Base-by-base conservation (phyloP, 1,284 basidiomycete species). In the Boletellus sp. region DNA sequence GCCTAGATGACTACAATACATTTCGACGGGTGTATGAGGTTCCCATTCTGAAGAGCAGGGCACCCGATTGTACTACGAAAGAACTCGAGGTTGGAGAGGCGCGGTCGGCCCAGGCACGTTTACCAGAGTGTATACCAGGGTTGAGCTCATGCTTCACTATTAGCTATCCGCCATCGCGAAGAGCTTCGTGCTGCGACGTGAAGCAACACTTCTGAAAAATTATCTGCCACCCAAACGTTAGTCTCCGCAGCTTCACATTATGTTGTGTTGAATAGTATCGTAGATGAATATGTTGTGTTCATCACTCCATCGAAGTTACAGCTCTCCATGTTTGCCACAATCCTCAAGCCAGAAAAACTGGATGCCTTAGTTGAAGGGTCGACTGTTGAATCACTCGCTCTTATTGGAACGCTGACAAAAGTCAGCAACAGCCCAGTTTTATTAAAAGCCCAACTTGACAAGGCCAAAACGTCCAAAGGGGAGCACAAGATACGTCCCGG, bases 221-320 rank as follows among this genome's bases (percentile, higher is more conserved):
- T 93, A 91, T 62, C 74, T 99, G 13, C 96, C 95, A 13, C 92
- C 96, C 0, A 97, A 97, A 74, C 77, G 92, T 92, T 61, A 61
- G 85, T 53, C 40, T 22, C 26, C 28, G 32, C 30, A 16, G 33
- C 37, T 30, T 40, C 22, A 11, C 24, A 1, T 21, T 16, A 39
- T 38, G n/a, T 21, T 37, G 38, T 39, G 47, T 32, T 61, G 37
- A 56, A 42, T 32, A 19, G 26, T 8, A 47, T 38, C 32, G 26
- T 58, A 96, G 93, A 89, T 63, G 94, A 97, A 83, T 97, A 95
- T 64, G 89, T 95, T 12, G 85, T 97, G 7, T 97, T 97, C 66
- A 78, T 96, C 24, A 86, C 85, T 3, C 93, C 95, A 0, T 92
- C 93, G 1, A 54, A 72, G 19, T 73, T 96, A 19, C 96, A 99